phyloP scores from a whole-genome alignment of 2,329 filamentous ascomycete genomes.

The Colletotrichum destructivum region DNA sequence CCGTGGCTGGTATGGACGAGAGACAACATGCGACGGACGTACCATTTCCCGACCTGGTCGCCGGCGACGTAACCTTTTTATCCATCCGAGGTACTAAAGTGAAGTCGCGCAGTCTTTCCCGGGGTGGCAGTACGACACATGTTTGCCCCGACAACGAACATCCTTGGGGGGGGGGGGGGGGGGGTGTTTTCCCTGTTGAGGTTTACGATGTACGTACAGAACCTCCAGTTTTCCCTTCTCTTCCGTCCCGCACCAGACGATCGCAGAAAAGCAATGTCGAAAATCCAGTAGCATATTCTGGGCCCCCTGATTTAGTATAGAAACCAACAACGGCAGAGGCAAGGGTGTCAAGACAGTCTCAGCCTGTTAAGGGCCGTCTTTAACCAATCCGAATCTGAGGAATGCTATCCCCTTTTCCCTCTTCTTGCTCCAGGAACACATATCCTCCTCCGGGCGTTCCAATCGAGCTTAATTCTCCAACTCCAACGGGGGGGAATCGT shows the following conservation, averaged over 20 bases:
- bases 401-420: conserved; percentile 21
- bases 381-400: conserved; percentile 17
- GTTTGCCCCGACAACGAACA: conserved; percentile 29
- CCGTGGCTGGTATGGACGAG: conserved; percentile 35
- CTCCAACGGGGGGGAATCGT: background rate
- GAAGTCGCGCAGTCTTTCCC: background rate
- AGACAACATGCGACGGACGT: conserved; percentile 29
- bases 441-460: background rate
- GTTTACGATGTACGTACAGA: background rate
- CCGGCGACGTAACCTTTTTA: conserved; percentile 11
- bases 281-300: conserved; percentile 10
- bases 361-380: conserved; percentile 1
- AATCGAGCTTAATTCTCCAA: conserved; percentile 20
- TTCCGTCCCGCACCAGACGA: conserved; percentile 29
- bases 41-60: conserved; percentile 14
- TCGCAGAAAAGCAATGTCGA: conserved; percentile 29
- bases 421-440: conserved; percentile 11
- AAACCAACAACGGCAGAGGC: conserved; percentile 7
- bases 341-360: conserved; percentile 30
- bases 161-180: background rate
- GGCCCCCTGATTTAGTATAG: background rate
- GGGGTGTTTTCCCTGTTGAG: conserved; percentile 1
- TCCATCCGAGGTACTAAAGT: conserved; percentile 12
- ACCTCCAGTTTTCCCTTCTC: background rate
- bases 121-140: conserved; percentile 8